A percentile compares a stretch with the other conserved stretches of the same genome.
phyloP scores from a whole-genome alignment of 164 flowering plant genomes.

The Vitis vinifera region DNA sequence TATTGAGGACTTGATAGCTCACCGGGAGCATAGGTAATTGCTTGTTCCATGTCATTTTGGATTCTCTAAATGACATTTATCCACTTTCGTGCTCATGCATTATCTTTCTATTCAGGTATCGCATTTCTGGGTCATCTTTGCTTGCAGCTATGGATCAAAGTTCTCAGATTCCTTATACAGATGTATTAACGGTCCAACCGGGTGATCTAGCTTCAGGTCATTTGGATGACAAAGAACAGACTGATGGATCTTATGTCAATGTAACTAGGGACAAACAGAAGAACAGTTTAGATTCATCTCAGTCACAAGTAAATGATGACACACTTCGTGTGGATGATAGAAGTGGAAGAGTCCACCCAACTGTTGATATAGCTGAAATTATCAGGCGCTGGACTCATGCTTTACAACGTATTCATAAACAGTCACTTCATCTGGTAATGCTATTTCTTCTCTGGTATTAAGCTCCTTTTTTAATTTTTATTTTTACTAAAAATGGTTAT shows the following conservation, averaged over 20 bases:
- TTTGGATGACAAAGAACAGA: slow-evolving; percentile 54
- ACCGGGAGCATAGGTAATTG: slow-evolving; percentile 92
- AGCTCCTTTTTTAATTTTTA: no score
- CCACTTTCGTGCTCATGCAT: slow-evolving; percentile 3
- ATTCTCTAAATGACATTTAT: neutral
- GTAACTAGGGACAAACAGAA: slow-evolving; percentile 39
- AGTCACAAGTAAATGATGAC: slow-evolving; percentile 50
- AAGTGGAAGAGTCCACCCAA: slow-evolving; percentile 76
- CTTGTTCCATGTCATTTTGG: neutral
- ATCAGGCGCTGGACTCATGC: slow-evolving; percentile 99
- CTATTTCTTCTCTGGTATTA: neutral
- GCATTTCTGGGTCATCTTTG: slow-evolving; percentile 97
- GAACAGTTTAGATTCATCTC: slow-evolving; percentile 39
- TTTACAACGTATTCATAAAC: slow-evolving; percentile 92
- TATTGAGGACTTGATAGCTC: slow-evolving; percentile 97
- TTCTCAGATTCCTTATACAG: slow-evolving; percentile 64
- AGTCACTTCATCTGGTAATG: slow-evolving; percentile 71
- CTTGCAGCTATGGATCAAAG: slow-evolving; percentile 99
- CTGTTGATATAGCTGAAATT: slow-evolving; percentile 95
- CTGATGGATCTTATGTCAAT: slow-evolving; percentile 43
- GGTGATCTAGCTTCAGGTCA: slow-evolving; percentile 36
- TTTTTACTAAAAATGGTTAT: no score
- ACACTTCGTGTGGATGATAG: slow-evolving; percentile 65
- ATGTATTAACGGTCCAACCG: slow-evolving; percentile 42
- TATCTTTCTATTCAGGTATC: slow-evolving; percentile 60